These are phyloP conservation scores for Marsdenia floribunda DNA, from an alignment of 257 asterid species.

Conservation along the genomic window DNA sequence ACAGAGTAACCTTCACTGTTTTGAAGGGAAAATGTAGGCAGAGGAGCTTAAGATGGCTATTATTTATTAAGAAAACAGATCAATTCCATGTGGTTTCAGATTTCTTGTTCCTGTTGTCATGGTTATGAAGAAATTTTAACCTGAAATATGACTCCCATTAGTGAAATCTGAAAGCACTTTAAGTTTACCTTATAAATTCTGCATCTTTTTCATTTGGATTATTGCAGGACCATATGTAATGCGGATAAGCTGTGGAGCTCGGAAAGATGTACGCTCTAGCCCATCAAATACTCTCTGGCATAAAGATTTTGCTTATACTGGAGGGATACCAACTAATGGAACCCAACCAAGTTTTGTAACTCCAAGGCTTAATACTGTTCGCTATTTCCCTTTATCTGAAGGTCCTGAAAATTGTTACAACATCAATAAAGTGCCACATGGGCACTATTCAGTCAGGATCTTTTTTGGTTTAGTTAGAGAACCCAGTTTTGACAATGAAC, in stretches of 20 bases:
- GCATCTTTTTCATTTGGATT: conserved; percentile 7
- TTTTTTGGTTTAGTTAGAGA: conserved; percentile 69
- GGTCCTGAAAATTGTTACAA: conserved; percentile 95
- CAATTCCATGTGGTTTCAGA: neutral
- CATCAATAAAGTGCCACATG: conserved; percentile 77
- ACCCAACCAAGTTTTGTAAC: conserved; percentile 63
- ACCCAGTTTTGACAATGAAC: conserved; percentile 75
- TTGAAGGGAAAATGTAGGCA: neutral
- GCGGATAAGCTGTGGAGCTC: conserved; percentile 97
- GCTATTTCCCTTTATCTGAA: conserved; percentile 79
- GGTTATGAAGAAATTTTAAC: neutral
- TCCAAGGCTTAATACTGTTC: conserved; percentile 62
- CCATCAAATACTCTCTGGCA: conserved; percentile 79
- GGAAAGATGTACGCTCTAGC: conserved; percentile 52
- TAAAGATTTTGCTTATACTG: conserved; percentile 90
- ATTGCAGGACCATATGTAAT: conserved; percentile 77
- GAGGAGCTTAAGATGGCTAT: neutral
- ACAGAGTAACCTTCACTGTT: neutral
- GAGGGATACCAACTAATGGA: conserved; percentile 84
- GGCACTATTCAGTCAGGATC: conserved; percentile 76
- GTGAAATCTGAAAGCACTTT: neutral
- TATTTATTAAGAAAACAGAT: neutral
- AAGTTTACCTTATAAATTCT: neutral
- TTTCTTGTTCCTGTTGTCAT: neutral
- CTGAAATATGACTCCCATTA: neutral